These are phyloP conservation scores for Phytopythium litorale DNA, from an alignment of 352 stramenopile species.

Conservation along the genomic window DNA sequence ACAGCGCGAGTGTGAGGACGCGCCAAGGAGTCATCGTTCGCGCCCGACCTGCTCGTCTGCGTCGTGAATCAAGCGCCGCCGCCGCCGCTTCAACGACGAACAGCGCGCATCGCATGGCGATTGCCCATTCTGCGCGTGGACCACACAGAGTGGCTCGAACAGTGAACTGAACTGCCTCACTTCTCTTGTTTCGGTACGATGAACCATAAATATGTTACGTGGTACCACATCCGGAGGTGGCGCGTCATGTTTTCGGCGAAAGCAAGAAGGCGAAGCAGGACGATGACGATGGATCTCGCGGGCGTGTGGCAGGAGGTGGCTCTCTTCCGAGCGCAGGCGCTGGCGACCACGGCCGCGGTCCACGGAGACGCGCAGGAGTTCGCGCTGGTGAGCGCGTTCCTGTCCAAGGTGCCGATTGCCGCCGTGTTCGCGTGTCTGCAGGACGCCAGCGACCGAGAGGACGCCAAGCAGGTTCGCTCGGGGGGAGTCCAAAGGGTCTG, in stretches of 20 bases:
- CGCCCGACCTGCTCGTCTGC: not conserved
- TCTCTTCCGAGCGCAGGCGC: constrained; percentile 61
- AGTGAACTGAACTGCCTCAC: too few species aligned
- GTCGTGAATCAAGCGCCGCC: constrained; percentile 5
- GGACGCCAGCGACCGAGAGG: constrained; percentile 60
- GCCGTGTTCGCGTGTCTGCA: constrained; percentile 74
- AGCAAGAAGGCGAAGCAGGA: not conserved
- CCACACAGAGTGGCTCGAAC: too few species aligned
- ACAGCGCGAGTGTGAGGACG: too few species aligned
- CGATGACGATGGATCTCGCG: constrained; percentile 31
- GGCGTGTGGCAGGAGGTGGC: constrained; percentile 46
- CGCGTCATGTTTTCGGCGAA: too few species aligned
- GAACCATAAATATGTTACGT: too few species aligned
- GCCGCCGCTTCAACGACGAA: constrained; percentile 1
- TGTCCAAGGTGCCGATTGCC: constrained; percentile 58
- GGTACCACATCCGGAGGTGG: too few species aligned
- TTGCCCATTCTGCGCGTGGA: too few species aligned
- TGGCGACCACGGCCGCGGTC: constrained; percentile 46
- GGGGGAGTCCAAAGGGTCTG: not conserved
- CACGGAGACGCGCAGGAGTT: constrained; percentile 39
- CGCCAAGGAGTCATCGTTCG: not conserved
- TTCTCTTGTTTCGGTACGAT: too few species aligned
- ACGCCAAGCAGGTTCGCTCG: constrained; percentile 47
- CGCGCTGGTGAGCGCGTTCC: constrained; percentile 53
- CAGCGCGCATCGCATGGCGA: too few species aligned